Conservation (phyloP, 2,329 filamentous ascomycete species). For the Didymella keratinophila region DNA sequence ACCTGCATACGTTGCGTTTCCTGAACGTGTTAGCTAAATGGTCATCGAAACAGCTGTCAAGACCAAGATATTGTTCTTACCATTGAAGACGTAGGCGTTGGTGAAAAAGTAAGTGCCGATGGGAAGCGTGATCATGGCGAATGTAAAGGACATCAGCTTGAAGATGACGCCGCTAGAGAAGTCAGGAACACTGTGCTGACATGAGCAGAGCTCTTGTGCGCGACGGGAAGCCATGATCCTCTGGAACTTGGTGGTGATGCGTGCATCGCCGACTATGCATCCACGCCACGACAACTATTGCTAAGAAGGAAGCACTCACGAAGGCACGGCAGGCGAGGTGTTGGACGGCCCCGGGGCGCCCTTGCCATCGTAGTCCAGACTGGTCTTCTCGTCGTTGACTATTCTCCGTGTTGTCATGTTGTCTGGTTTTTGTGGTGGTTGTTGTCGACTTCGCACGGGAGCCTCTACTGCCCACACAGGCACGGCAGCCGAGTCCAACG, state of each 20-base stretch:
- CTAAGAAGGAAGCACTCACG: conserved; percentile 61
- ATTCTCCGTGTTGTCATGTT: conserved; percentile 75
- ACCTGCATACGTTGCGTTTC: conserved; percentile 87
- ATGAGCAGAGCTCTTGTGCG: background rate
- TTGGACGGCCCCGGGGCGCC: conserved; percentile 64
- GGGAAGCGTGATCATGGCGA: conserved; percentile 88
- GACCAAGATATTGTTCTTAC: conserved; percentile 54
- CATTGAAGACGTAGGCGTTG: conserved; percentile 77
- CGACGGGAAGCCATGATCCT: background rate
- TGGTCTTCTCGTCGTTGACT: conserved; percentile 70
- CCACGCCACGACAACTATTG: background rate
- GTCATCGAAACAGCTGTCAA: too few species aligned
- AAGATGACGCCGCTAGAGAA: conserved; percentile 76
- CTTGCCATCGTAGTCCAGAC: conserved; percentile 57
- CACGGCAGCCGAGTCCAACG: background rate
- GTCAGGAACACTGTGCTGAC: conserved; percentile 7
- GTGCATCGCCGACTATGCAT: background rate
- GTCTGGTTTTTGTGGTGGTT: conserved; percentile 1
- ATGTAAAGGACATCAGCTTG: conserved; percentile 88
- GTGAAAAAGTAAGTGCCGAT: conserved; percentile 89
- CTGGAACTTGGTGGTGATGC: too few species aligned
- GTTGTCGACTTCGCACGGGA: conserved; percentile 4
- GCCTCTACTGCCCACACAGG: background rate
- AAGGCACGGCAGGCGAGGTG: conserved; percentile 83
- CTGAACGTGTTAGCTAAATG: conserved; percentile 55